Evolutionary conservation across 2,329 filamentous ascomycete species (phyloP).

Genomic region (Aquanectria penicillioides): DNA sequence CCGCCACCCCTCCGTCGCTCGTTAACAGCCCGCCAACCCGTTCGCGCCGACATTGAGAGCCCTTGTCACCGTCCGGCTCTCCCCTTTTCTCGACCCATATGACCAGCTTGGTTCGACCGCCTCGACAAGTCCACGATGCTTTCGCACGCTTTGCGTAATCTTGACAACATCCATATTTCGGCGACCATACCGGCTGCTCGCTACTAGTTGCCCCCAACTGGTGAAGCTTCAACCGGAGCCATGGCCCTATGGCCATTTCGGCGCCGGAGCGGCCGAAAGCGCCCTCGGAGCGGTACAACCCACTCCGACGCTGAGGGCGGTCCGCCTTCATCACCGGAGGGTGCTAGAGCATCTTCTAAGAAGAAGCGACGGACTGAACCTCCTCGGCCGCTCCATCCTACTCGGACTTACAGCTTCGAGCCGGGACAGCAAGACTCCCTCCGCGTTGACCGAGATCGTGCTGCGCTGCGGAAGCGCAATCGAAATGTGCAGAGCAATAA

Average conservation of each 20-base stretch:
- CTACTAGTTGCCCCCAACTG: conserved; percentile 36
- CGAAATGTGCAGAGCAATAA: conserved; percentile 28
- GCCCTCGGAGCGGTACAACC: conserved; percentile 62
- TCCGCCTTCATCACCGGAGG: conserved; percentile 48
- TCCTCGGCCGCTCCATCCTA: conserved; percentile 59
- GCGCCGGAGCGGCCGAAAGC: conserved; percentile 75
- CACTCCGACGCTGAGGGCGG: conserved; percentile 62
- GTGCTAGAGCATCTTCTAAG: conserved; percentile 40
- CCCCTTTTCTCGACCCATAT: conserved; percentile 31
- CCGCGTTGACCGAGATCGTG: conserved; percentile 47
- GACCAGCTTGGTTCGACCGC: conserved; percentile 39
- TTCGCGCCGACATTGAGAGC: conserved; percentile 25
- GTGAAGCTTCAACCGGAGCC: conserved; percentile 36
- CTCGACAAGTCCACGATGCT: conserved; percentile 43
- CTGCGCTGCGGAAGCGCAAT: conserved; percentile 34
- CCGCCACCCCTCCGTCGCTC: conserved; percentile 21
- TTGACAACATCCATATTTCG: conserved; percentile 36
- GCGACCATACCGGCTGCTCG: conserved; percentile 34
- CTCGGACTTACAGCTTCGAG: conserved; percentile 70
- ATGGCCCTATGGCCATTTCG: conserved; percentile 90
- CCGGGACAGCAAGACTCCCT: conserved; percentile 67
- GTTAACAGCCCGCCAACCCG: conserved; percentile 26
- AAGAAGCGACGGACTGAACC: conserved; percentile 58
- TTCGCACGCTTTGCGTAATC: conserved; percentile 40
- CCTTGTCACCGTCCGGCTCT: conserved; percentile 36